Evolutionary conservation across 176 grass and related monocot genomes (phyloP).

Genomic region (Hsuehochloa calcarea): DNA sequence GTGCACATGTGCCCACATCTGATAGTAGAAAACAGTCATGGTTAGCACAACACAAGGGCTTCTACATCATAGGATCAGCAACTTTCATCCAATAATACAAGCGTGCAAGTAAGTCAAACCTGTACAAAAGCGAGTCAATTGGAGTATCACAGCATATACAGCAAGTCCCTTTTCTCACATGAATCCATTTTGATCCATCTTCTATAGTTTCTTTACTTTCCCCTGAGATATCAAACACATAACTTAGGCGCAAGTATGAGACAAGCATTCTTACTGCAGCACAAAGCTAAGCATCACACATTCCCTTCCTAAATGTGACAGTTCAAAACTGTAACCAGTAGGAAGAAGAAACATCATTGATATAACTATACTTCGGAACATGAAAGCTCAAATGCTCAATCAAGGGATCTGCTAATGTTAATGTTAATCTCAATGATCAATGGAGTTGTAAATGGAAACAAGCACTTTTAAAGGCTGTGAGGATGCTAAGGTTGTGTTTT

Average conservation of each 20-base stretch:
- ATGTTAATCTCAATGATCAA: neutral
- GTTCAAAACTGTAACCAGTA: conserved; percentile 6
- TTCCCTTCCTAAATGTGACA: neutral
- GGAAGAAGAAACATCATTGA: neutral
- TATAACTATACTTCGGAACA: neutral
- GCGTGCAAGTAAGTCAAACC: conserved; percentile 35
- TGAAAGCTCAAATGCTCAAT: neutral
- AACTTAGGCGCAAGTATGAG: neutral
- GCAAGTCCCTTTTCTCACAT: conserved; percentile 84
- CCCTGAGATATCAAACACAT: conserved; percentile 40
- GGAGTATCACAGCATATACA: conserved; percentile 84
- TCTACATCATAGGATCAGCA: neutral
- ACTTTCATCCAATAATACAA: neutral
- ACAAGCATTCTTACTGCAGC: too few relatives aligned
- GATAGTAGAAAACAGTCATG: neutral
- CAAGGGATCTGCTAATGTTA: neutral
- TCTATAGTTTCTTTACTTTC: conserved; percentile 50
- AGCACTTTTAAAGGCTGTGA: neutral
- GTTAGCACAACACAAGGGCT: neutral
- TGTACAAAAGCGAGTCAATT: conserved; percentile 93
- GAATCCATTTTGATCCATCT: conserved; percentile 85
- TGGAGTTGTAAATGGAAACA: neutral
- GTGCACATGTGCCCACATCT: conserved; percentile 99
- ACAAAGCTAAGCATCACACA: too few relatives aligned
- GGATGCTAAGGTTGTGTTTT: neutral